phyloP scores from a whole-genome alignment of 495 filamentous ascomycete genomes.

The Talaromyces proteolyticus region DNA sequence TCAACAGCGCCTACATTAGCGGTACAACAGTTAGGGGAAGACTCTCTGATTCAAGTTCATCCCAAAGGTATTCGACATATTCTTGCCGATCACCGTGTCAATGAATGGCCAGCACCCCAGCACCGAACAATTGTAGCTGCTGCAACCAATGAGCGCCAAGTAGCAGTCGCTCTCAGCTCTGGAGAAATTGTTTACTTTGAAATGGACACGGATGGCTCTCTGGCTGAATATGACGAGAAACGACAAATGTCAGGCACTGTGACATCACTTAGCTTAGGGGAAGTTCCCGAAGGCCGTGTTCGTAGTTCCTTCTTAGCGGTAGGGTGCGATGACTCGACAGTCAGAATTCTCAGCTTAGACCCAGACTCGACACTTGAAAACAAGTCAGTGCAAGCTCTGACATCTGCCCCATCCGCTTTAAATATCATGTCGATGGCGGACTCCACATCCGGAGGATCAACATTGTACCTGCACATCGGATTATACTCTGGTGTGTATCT shows the following conservation, averaged over 20 bases:
- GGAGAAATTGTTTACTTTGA: conserved; percentile 98
- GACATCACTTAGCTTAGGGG: conserved; percentile 87
- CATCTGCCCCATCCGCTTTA: conserved; percentile 79
- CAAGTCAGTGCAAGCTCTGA: conserved; percentile 88
- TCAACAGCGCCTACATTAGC: conserved; percentile 81
- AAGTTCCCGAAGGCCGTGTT: conserved; percentile 81
- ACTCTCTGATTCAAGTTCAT: conserved; percentile 90
- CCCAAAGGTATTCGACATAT: conserved; percentile 93
- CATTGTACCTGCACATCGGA: conserved; percentile 90
- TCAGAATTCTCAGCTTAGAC: conserved; percentile 85
- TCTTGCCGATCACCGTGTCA: conserved; percentile 68
- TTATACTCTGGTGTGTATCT: conserved; percentile 94
- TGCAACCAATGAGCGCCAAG: conserved; percentile 87
- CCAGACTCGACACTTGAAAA: conserved; percentile 85
- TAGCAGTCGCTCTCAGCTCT: conserved; percentile 87
- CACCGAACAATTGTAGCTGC: conserved; percentile 96
- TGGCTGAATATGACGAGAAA: conserved; percentile 94
- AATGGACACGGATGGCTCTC: conserved; percentile 82
- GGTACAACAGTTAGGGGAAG: conserved; percentile 89
- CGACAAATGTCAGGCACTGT: conserved; percentile 95
- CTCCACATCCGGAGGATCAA: conserved; percentile 70
- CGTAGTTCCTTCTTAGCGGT: conserved; percentile 89
- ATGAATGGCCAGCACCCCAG: conserved; percentile 90
- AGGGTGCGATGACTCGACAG: conserved; percentile 92
- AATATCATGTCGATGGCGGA: conserved; percentile 96